Conservation (phyloP, 805 yeast genomes). For the Starmerella davenportii region DNA sequence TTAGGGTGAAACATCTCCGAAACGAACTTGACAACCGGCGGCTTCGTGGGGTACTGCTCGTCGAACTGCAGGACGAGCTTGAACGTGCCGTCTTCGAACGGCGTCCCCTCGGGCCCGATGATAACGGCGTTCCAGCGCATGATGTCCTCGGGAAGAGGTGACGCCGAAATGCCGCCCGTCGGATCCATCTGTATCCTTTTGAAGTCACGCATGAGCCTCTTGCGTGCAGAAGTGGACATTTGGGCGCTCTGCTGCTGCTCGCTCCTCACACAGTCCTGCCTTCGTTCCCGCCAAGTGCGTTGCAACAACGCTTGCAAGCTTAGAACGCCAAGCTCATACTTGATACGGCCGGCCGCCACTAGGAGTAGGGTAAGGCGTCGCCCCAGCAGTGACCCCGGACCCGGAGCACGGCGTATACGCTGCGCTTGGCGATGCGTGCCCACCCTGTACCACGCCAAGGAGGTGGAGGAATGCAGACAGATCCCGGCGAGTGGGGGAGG, state of each 20-base stretch:
- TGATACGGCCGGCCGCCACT: neutral
- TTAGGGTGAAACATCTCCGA: constrained; percentile 97
- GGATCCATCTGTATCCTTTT: constrained; percentile 97
- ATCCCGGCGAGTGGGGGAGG: too few relatives aligned
- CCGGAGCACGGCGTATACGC: too few relatives aligned
- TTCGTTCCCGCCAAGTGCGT: too few relatives aligned
- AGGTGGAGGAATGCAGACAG: too few relatives aligned
- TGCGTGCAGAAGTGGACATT: constrained; percentile 97
- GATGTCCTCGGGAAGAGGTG: constrained; percentile 91
- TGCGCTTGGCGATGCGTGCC: too few relatives aligned
- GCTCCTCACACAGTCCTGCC: too few relatives aligned
- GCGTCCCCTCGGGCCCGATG: constrained; percentile 93
- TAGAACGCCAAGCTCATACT: neutral
- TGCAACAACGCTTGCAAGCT: too few relatives aligned
- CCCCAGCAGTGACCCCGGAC: too few relatives aligned
- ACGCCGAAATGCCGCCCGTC: constrained; percentile 94
- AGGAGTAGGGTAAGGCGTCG: neutral
- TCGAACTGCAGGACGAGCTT: constrained; percentile 72
- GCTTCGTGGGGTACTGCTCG: constrained; percentile 94
- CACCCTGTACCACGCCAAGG: too few relatives aligned
- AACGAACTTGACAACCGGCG: constrained; percentile 79
- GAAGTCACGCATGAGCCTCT: constrained; percentile 96
- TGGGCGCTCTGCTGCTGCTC: too few relatives aligned
- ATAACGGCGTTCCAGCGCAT: constrained; percentile 98
- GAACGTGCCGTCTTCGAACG: constrained; percentile 96